phyloP scores from a whole-genome alignment of 345 rosid genomes.

The Syzygium jambos region DNA sequence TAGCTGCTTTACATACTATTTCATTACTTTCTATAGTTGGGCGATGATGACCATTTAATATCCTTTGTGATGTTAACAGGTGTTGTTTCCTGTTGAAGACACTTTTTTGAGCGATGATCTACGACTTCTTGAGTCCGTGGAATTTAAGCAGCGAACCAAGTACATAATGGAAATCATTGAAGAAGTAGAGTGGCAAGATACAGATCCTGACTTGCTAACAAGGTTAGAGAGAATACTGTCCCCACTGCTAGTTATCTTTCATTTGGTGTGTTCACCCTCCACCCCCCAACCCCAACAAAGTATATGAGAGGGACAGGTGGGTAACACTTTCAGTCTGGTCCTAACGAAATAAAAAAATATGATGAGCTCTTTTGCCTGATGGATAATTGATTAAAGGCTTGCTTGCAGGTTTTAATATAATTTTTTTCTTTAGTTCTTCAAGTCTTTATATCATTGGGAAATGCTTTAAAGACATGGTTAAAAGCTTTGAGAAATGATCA shows the following conservation, averaged over 20 bases:
- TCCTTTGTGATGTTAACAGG: conserved; percentile 21
- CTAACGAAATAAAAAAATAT: neutral
- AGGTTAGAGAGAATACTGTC: conserved; percentile 36
- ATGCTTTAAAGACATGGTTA: neutral
- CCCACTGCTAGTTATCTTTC: neutral
- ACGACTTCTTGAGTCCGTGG: conserved; percentile 79
- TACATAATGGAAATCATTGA: conserved; percentile 73
- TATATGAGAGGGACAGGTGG: neutral
- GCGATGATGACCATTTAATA: neutral
- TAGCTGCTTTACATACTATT: neutral
- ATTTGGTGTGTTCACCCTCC: neutral
- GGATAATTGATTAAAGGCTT: neutral
- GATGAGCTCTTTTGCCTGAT: neutral
- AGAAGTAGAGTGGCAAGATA: conserved; percentile 68
- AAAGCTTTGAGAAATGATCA: neutral
- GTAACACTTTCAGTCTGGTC: neutral
- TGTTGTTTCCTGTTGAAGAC: conserved; percentile 43
- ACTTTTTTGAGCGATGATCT: conserved; percentile 79
- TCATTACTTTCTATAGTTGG: neutral
- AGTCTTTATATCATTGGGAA: neutral
- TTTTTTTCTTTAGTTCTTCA: neutral
- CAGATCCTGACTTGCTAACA: conserved; percentile 82
- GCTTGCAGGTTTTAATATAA: neutral
- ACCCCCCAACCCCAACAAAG: neutral
- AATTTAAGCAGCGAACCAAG: conserved; percentile 73